These are phyloP conservation scores for Pichia deserticola DNA, from an alignment of 805 yeast species.

Conservation along the genomic window DNA sequence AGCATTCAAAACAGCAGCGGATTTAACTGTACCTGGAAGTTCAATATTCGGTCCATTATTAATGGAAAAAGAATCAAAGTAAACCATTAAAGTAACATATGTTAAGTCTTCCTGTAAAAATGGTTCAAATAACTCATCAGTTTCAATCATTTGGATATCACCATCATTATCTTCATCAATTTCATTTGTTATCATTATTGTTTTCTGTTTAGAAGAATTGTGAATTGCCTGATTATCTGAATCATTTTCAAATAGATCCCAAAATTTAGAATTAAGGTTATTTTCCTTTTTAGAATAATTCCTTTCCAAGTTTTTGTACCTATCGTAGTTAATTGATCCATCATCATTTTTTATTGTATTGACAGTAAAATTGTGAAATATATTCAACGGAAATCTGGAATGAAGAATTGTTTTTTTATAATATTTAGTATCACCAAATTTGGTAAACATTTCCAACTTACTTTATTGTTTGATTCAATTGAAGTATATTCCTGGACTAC, in stretches of 20 bases:
- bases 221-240: neutral
- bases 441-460: too few relatives aligned
- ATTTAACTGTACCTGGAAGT: slow-evolving; percentile 18
- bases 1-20: slow-evolving; percentile 21
- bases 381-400: slow-evolving; percentile 1
- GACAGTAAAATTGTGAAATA: slow-evolving; percentile 7
- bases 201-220: neutral
- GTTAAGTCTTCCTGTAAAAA: neutral
- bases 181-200: neutral
- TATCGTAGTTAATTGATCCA: neutral
- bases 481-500: too few relatives aligned
- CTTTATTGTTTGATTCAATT: too few relatives aligned
- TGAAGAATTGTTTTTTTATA: slow-evolving; percentile 7
- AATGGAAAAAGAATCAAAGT: slow-evolving; percentile 20
- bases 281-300: too few relatives aligned
- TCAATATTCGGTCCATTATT: slow-evolving; percentile 13
- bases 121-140: neutral
- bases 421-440: too few relatives aligned
- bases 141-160: neutral
- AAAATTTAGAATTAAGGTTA: too few relatives aligned
- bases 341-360: slow-evolving; percentile 15
- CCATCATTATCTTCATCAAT: neutral
- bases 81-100: slow-evolving; percentile 12
- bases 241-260: too few relatives aligned
- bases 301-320: neutral